Conservation (phyloP, 2,329 filamentous ascomycete species). For the Epicoccum nigrum region DNA sequence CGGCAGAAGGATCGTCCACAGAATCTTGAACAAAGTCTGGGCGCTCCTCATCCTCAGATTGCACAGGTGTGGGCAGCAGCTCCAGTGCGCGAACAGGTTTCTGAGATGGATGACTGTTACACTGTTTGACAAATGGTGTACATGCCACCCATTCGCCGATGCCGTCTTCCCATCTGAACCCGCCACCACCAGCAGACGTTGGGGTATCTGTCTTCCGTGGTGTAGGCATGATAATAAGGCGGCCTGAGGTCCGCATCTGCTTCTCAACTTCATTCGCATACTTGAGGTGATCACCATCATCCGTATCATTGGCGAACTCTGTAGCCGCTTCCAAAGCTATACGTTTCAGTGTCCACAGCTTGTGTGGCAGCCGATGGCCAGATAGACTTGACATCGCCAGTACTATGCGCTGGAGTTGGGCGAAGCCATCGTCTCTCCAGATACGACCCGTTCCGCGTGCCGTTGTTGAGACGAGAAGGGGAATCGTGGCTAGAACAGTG, state of each 20-base stretch:
- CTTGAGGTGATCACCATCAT: conserved; percentile 33
- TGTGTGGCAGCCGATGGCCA: conserved; percentile 34
- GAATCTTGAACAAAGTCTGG: not conserved
- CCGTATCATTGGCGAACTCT: conserved; percentile 45
- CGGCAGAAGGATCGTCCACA: conserved; percentile 18
- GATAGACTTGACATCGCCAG: conserved; percentile 34
- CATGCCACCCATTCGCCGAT: conserved; percentile 55
- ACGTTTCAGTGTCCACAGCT: conserved; percentile 44
- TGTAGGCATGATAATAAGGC: conserved; percentile 32
- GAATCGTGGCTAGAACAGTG: conserved; percentile 31
- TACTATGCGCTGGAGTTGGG: conserved; percentile 40
- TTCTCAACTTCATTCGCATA: conserved; percentile 42
- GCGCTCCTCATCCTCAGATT: conserved; percentile 26
- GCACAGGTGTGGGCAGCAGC: conserved; percentile 36
- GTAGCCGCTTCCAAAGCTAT: conserved; percentile 45
- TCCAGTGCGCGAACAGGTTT: conserved; percentile 29
- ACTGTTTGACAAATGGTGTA: conserved; percentile 45
- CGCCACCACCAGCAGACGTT: conserved; percentile 19
- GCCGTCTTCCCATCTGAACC: conserved; percentile 53
- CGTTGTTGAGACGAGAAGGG: conserved; percentile 39
- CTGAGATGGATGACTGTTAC: conserved; percentile 18
- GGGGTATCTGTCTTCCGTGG: conserved; percentile 40
- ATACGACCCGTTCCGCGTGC: conserved; percentile 46
- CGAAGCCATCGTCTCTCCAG: conserved; percentile 43
- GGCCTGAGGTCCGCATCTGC: conserved; percentile 37